phyloP scores from a whole-genome alignment of 2,329 filamentous ascomycete species.

The Arthrobotrys sinensis region DNA sequence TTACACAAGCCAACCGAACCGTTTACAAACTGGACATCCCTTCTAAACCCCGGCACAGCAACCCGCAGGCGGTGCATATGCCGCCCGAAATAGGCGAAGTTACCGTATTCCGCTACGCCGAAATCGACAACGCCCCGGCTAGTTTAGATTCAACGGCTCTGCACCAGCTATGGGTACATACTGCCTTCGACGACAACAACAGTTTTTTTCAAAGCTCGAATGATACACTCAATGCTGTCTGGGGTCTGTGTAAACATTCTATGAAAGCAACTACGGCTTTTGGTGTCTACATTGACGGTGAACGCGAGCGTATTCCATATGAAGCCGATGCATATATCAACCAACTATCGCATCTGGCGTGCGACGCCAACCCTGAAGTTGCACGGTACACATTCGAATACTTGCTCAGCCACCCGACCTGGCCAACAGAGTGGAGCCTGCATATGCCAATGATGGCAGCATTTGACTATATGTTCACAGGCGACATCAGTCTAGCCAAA shows the following conservation, averaged over 20 bases:
- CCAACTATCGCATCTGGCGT: slow-evolving; percentile 33
- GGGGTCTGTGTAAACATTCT: slow-evolving; percentile 34
- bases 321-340: slow-evolving; percentile 46
- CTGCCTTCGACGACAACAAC: slow-evolving; percentile 24
- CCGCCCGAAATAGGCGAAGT: slow-evolving; percentile 36
- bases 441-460: slow-evolving; percentile 43
- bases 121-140: slow-evolving; percentile 42
- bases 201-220: slow-evolving; percentile 27
- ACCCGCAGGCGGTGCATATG: slow-evolving; percentile 22
- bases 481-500: slow-evolving; percentile 5
- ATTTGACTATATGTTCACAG: slow-evolving; percentile 31
- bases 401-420: slow-evolving; percentile 31
- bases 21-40: slow-evolving; percentile 27
- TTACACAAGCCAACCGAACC: slow-evolving; percentile 6
- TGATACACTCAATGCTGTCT: slow-evolving; percentile 40
- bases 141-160: not conserved
- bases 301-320: slow-evolving; percentile 40
- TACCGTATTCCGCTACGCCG: slow-evolving; percentile 33
- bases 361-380: slow-evolving; percentile 36
- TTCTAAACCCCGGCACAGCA: slow-evolving; percentile 24
- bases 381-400: slow-evolving; percentile 32
- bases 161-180: slow-evolving; percentile 27
- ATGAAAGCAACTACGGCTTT: slow-evolving; percentile 40
- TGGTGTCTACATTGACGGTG: slow-evolving; percentile 33
- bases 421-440: slow-evolving; percentile 43